Evolutionary conservation across 148 eudicot genomes (phyloP), one percentile per base, ranked within the genome.

Genomic region (Polygonum aviculare): DNA sequence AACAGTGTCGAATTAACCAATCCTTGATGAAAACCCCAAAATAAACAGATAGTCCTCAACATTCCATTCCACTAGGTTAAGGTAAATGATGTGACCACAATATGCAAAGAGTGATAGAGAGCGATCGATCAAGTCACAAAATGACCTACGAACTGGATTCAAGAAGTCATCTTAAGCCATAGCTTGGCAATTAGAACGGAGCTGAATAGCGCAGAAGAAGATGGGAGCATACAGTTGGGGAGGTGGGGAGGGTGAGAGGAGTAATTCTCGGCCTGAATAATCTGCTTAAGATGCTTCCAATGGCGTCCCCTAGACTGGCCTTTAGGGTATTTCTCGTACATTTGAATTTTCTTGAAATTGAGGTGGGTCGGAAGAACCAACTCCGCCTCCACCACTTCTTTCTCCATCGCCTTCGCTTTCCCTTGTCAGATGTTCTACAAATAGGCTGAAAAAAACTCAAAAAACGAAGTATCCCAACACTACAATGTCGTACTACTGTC

Each of bases 281-380:
- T 92, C 78, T 95, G 98, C 82, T 89, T 95, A 79, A 95, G 93
- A 83, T 95, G 97, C 72, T 95, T 95, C 98, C 98, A 94, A 59
- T 88, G 86, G 54, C 98, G 79, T 16, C 86, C 88, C 77, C 92
- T 87, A 7, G 94, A 81, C 85, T 95, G 98, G 33, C 97, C 98
- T 60, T 95, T 95, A 1, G 98, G 98, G 80, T 90, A 95, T 76
- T 95, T 95, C 44, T 92, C 96, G 38, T 87, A 87, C 86, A 87
- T 87, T 78, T 95, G 98, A 69, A 90, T 82, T 81, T 90, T 95
- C 87, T 95, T 95, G 78, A 95, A 95, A 19, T 78, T 84, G 39
- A 92, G 78, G 80, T 89, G 88, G 39, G 87, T 85, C 0, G 96
- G 97, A 76, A 95, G 78, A 55, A 92, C 94, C 77, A 95, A 35